These are phyloP conservation scores for Persicaria maculosa DNA, from an alignment of 148 eudicot genomes.

Conservation along the genomic window DNA sequence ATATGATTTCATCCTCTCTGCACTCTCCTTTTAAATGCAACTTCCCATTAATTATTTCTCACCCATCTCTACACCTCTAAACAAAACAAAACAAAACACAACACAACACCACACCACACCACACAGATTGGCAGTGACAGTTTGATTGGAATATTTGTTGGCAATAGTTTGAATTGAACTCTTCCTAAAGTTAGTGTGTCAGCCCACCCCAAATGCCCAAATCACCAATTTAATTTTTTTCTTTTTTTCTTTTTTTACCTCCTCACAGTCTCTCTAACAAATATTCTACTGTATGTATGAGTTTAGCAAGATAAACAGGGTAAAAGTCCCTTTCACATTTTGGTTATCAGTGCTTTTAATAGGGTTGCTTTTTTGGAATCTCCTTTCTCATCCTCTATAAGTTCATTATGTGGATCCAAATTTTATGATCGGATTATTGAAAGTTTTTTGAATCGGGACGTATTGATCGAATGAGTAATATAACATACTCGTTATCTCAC, in stretches of 20 bases:
- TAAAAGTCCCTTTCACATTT: slow-evolving; percentile 2
- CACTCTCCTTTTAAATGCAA: slow-evolving; percentile 3
- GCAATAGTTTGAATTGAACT: slow-evolving; percentile 4
- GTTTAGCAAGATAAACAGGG: not conserved
- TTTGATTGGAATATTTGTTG: slow-evolving; percentile 12
- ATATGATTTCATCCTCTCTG: slow-evolving; percentile 1
- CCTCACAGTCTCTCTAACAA: too few species aligned
- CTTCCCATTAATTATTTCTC: not conserved
- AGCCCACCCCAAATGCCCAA: slow-evolving; percentile 9
- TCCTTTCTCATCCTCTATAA: not conserved
- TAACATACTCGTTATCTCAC: too few species aligned
- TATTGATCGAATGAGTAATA: too few species aligned
- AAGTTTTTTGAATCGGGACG: too few species aligned
- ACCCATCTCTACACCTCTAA: not conserved
- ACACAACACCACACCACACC: too few species aligned
- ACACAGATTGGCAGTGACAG: slow-evolving; percentile 1
- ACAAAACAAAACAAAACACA: slow-evolving; percentile 5
- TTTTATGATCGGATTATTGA: too few species aligned
- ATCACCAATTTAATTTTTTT: too few species aligned
- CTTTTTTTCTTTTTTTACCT: too few species aligned
- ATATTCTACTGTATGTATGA: too few species aligned
- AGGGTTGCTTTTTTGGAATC: not conserved
- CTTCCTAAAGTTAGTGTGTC: slow-evolving; percentile 8
- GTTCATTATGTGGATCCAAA: not conserved
- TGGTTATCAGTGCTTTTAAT: slow-evolving; percentile 10